Evolutionary conservation across 306 rosid species (phyloP).

Genomic region (Rosa persica): DNA sequence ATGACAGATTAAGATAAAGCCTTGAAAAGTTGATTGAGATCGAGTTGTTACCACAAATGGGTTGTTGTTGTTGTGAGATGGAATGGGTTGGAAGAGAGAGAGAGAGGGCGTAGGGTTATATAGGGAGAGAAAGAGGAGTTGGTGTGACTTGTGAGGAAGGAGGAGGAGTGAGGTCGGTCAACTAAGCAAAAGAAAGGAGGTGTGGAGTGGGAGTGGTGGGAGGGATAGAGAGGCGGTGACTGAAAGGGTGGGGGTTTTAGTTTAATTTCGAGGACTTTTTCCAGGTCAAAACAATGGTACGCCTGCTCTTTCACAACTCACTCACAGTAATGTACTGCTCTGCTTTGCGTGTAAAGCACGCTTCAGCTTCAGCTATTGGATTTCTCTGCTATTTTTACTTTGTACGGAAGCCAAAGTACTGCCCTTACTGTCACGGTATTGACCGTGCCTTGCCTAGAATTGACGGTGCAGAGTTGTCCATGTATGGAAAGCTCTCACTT

Average conservation of each 20-base stretch:
- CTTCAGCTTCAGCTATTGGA: neutral
- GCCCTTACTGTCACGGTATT: neutral
- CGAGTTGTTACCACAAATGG: too few relatives aligned
- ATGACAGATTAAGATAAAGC: conserved; percentile 18
- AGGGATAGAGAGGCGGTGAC: conserved; percentile 20
- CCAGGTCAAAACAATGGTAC: conserved; percentile 57
- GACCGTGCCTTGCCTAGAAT: neutral
- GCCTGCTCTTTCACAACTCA: conserved; percentile 8
- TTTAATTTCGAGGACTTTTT: conserved; percentile 37
- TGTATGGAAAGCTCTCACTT: neutral
- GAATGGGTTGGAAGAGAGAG: neutral
- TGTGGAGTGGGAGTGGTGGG: conserved; percentile 22
- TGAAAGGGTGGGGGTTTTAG: neutral
- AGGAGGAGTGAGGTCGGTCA: conserved; percentile 73
- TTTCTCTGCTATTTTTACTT: neutral
- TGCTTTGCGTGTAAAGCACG: conserved; percentile 12
- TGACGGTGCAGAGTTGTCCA: neutral
- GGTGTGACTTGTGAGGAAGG: conserved; percentile 25
- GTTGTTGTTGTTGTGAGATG: neutral
- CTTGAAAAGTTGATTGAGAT: too few relatives aligned
- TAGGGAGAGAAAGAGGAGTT: conserved; percentile 1
- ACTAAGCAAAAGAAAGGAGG: conserved; percentile 32
- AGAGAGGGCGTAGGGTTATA: neutral
- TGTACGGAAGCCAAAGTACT: neutral
- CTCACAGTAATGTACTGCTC: neutral